Percentiles rank a stretch among this genome's conserved stretches.
phyloP scores from a whole-genome alignment of 148 eudicot genomes.

The Mesembryanthemum crystallinum region DNA sequence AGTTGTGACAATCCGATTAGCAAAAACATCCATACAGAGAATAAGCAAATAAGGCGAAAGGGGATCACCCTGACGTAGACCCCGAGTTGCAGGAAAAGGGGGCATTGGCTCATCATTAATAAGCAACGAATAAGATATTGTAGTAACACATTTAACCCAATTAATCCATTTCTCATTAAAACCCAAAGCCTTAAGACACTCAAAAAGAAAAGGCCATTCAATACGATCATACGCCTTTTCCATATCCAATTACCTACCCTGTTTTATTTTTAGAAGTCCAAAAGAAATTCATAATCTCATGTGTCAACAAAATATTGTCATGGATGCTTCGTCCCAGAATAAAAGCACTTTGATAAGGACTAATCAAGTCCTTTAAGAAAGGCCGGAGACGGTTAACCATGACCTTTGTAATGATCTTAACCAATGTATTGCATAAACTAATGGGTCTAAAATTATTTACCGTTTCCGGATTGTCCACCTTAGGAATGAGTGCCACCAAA shows the following conservation, averaged over 20 bases:
- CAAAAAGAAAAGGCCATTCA: too few relatives aligned
- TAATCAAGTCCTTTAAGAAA: too few relatives aligned
- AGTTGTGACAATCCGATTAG: background rate
- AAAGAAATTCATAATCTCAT: background rate
- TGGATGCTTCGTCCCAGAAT: background rate
- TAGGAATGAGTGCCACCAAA: too few relatives aligned
- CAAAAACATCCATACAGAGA: too few relatives aligned
- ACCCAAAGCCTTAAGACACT: too few relatives aligned
- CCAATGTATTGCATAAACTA: background rate
- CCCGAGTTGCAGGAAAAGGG: background rate
- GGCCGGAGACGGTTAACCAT: background rate
- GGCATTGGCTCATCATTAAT: too few relatives aligned
- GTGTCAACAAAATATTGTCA: background rate
- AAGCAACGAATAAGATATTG: too few relatives aligned
- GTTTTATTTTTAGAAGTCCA: too few relatives aligned
- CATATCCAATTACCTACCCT: background rate
- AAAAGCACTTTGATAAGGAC: background rate
- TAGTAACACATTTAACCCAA: too few relatives aligned
- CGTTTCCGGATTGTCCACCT: too few relatives aligned
- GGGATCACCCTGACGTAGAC: background rate
- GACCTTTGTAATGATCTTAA: background rate
- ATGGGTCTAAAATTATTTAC: background rate
- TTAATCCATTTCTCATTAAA: too few relatives aligned
- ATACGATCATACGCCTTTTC: background rate
- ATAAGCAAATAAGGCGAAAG: background rate